A percentile compares a stretch with the other conserved stretches of the same genome.
phyloP scores from a whole-genome alignment of 768 basidiomycete species.

The Lactarius hatsudake region DNA sequence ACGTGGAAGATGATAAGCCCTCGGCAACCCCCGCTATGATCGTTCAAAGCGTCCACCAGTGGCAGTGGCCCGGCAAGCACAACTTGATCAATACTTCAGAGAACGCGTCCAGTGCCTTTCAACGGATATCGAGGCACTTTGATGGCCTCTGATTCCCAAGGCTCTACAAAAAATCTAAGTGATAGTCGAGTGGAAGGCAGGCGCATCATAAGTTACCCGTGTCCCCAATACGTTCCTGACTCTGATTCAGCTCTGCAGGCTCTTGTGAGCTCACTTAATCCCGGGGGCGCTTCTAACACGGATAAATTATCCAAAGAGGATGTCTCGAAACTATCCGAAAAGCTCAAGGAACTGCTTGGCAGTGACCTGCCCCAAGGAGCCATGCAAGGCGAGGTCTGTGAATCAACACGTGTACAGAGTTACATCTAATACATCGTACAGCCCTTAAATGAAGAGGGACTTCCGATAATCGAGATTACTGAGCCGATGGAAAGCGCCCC shows the following conservation, averaged over 20 bases:
- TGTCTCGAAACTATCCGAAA: conserved; percentile 54
- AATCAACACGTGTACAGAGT: conserved; percentile 14
- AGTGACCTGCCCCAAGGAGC: conserved; percentile 32
- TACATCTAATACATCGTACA: conserved; percentile 33
- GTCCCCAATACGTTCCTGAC: neutral
- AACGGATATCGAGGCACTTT: neutral
- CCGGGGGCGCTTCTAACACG: conserved; percentile 18
- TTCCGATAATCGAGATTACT: conserved; percentile 74
- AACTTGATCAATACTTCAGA: too few relatives aligned
- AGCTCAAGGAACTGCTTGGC: conserved; percentile 56
- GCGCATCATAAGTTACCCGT: neutral
- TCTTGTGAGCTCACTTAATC: conserved; percentile 39
- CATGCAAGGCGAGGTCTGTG: conserved; percentile 59
- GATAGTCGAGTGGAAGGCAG: conserved; percentile 21
- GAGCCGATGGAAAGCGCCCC: conserved; percentile 43
- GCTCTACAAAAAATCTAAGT: conserved; percentile 3
- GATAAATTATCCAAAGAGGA: conserved; percentile 46
- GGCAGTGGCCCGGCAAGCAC: too few relatives aligned
- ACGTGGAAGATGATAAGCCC: neutral
- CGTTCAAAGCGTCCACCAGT: too few relatives aligned
- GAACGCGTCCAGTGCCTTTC: neutral
- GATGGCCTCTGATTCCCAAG: conserved; percentile 16
- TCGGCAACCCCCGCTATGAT: conserved; percentile 10
- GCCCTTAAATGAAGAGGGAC: conserved; percentile 74
- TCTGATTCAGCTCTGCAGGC: conserved; percentile 39